Conservation (phyloP, 768 basidiomycete genomes). For the Boletus barrowsii region DNA sequence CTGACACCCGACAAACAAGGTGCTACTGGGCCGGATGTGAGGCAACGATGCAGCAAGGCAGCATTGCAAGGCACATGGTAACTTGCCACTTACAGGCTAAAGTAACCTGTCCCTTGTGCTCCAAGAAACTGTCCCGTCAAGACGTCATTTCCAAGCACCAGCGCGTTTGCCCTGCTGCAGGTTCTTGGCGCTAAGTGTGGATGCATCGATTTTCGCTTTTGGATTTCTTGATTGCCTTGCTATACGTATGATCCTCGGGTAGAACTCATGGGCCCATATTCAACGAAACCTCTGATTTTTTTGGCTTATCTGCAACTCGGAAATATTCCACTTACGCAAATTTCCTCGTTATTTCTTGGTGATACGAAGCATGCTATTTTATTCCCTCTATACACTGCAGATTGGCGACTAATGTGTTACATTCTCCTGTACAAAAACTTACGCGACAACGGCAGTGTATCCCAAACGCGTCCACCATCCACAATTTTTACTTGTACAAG, state of each 20-base stretch:
- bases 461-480: neutral
- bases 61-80: constrained; percentile 27
- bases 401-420: neutral
- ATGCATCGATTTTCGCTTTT: neutral
- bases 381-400: neutral
- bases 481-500: neutral
- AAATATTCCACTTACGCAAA: neutral
- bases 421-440: neutral
- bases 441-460: neutral
- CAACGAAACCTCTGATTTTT: neutral
- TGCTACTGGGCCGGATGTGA: constrained; percentile 22
- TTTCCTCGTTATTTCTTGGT: neutral
- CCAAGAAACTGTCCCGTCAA: constrained; percentile 25
- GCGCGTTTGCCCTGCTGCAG: constrained; percentile 23
- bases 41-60: constrained; percentile 27
- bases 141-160: constrained; percentile 28
- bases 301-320: neutral
- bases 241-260: neutral
- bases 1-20: constrained; percentile 17
- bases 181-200: constrained; percentile 9
- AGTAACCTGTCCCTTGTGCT: constrained; percentile 27
- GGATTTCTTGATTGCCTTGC: neutral
- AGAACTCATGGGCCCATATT: neutral
- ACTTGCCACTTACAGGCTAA: constrained; percentile 28
- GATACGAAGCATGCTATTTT: neutral